Percentiles rank a stretch among this genome's conserved stretches.
Conservation (phyloP, 371 early-diverging fungal species). For the Racocetra persica region DNA sequence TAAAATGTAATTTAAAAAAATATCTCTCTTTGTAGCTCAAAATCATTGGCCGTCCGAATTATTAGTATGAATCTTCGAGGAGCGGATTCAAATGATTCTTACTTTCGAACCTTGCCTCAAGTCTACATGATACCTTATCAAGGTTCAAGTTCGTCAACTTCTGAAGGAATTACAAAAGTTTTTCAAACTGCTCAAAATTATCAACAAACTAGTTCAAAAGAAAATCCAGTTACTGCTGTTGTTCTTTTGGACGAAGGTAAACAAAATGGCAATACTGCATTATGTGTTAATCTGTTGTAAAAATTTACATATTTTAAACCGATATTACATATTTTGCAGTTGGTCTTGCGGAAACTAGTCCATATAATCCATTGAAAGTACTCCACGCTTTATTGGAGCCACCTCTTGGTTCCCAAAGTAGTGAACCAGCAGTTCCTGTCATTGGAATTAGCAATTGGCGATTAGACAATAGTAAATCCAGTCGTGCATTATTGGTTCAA, state of each 20-base stretch:
- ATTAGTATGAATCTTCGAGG: slow-evolving; percentile 40
- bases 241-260: slow-evolving; percentile 41
- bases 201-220: slow-evolving; percentile 26
- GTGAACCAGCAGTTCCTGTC: too few relatives aligned
- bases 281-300: too few relatives aligned
- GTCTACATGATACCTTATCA: slow-evolving; percentile 40
- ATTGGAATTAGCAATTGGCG: too few relatives aligned
- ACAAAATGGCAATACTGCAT: too few relatives aligned
- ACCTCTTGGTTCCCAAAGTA: too few relatives aligned
- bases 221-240: slow-evolving; percentile 24
- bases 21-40: neutral
- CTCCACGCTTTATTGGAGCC: slow-evolving; percentile 41
- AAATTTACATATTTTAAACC: too few relatives aligned
- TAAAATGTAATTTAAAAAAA: neutral
- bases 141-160: slow-evolving; percentile 39
- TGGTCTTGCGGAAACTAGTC: too few relatives aligned
- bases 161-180: slow-evolving; percentile 41
- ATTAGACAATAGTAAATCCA: too few relatives aligned
- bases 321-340: too few relatives aligned
- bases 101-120: slow-evolving; percentile 33
- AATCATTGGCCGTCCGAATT: slow-evolving; percentile 34
- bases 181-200: slow-evolving; percentile 37
- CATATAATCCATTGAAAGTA: slow-evolving; percentile 38
- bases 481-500: too few relatives aligned
- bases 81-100: slow-evolving; percentile 25